Percentiles rank a stretch among this genome's conserved stretches.
Conservation (phyloP, 2,329 filamentous ascomycete species). For the Arthrinium puccinioides region DNA sequence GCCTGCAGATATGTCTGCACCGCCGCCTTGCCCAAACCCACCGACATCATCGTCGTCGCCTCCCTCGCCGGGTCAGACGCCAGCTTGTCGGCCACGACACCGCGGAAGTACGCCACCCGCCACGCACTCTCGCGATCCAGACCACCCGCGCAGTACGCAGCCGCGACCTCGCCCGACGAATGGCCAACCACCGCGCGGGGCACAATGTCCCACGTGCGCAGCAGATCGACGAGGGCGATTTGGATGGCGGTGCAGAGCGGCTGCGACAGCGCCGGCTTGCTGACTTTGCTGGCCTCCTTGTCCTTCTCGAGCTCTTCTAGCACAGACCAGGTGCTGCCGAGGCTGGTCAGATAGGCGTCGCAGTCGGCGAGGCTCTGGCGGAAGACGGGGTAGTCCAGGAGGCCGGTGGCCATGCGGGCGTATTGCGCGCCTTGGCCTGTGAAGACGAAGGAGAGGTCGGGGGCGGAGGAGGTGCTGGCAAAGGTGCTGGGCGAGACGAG, state of each 20-base stretch:
- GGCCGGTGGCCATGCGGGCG: conserved; percentile 23
- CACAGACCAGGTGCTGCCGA: conserved; percentile 15
- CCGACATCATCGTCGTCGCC: conserved; percentile 40
- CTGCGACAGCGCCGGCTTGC: conserved; percentile 20
- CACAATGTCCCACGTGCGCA: conserved; percentile 19
- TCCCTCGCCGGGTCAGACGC: conserved; percentile 31
- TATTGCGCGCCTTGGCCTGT: conserved; percentile 28
- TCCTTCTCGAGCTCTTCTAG: conserved; percentile 11
- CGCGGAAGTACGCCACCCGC: conserved; percentile 26
- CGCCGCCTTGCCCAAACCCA: conserved; percentile 34
- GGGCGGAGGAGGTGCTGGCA: conserved; percentile 1
- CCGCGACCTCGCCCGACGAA: conserved; percentile 14
- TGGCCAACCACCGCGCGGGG: conserved; percentile 20
- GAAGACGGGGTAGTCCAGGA: conserved; percentile 12
- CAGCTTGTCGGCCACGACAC: conserved; percentile 29
- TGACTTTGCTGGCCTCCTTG: conserved; percentile 12
- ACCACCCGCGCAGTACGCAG: conserved; percentile 19
- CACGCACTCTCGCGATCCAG: conserved; percentile 14
- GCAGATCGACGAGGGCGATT: conserved; percentile 29
- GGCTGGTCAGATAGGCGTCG: conserved; percentile 9
- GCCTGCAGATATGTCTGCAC: conserved; percentile 18
- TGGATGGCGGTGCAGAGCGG: conserved; percentile 33
- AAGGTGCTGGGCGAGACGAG: background rate
- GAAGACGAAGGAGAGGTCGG: conserved; percentile 22
- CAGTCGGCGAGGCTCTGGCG: conserved; percentile 9